Evolutionary conservation across 306 rosid genomes (phyloP), one percentile per base, ranked within the genome.

Genomic region (Cajanus cajan): DNA sequence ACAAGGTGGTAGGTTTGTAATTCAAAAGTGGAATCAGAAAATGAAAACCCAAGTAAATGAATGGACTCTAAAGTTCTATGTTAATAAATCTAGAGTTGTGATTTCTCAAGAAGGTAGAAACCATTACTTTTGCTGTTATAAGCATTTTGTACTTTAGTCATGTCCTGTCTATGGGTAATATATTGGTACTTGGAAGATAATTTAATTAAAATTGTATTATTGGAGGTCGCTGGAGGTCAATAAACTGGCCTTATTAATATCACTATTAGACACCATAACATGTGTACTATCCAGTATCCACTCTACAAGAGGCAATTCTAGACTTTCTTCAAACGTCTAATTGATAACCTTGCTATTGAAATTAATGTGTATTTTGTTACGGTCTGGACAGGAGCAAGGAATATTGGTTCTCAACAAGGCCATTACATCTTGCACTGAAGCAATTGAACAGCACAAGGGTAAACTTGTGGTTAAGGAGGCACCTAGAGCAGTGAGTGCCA

Each of bases 401-500:
- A 93, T 93, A 82, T 41, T 85, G 34, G 93, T 93, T 86, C 96
- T 95, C 33, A 83, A 39, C 28, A 83, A 89, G 18, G 99, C 99
- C 47, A 93, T 95, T 73, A 34, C 37, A 11, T 83, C 92, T 41
- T 95, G 99, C 88, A 85, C 90, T 1, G 87, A 89, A 76, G 89
- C 95, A 70, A 91, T 96, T 50, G 99, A 96, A 77, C 40, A 85
- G 65, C 91, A 93, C 81, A 93, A 93, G 88, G 97, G 99, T 55
- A 96, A 96, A 80, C 91, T 96, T 70, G 58, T 66, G 52, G 98
- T 93, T 81, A 93, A 93, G 90, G 97, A 93, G 81, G 88, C 86
- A 76, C 55, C 98, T n/a, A 90, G 99, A 93, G 97, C 94, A 0
- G 99, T 96, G 87, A 96, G 98, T 90, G 73, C 74, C 64, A 1